phyloP scores from a whole-genome alignment of 352 stramenopile species.

The Halophytophthora polymorphica region DNA sequence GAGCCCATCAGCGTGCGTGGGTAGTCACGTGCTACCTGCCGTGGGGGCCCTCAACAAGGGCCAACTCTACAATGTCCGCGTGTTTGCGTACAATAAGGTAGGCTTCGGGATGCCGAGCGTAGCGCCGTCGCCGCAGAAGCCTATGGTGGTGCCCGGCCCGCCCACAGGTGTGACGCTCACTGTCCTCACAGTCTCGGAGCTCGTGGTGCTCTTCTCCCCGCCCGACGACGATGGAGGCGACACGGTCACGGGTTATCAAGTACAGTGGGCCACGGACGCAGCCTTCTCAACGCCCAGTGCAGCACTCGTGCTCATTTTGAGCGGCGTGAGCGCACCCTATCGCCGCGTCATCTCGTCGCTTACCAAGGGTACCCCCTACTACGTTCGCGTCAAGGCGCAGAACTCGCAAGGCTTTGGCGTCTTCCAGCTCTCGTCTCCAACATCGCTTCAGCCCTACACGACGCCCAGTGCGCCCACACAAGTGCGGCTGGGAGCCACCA shows the following conservation, averaged over 20 bases:
- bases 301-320: conserved; percentile 46
- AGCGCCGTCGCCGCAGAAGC: conserved; percentile 57
- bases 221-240: conserved; percentile 83
- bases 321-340: conserved; percentile 52
- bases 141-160: conserved; percentile 72
- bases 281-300: conserved; percentile 63
- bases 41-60: conserved; percentile 80
- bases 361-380: conserved; percentile 68
- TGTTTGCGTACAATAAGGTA: conserved; percentile 94
- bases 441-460: conserved; percentile 89
- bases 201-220: conserved; percentile 89
- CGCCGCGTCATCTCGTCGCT: conserved; percentile 53
- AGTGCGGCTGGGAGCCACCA: conserved; percentile 70
- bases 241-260: conserved; percentile 86
- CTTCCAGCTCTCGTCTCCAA: conserved; percentile 86
- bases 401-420: conserved; percentile 76
- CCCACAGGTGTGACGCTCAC: conserved; percentile 71
- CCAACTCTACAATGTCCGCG: conserved; percentile 91
- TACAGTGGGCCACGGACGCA: conserved; percentile 88
- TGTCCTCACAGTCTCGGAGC: conserved; percentile 74
- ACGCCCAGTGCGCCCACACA: conserved; percentile 85
- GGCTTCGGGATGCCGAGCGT: conserved; percentile 82
- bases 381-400: conserved; percentile 58
- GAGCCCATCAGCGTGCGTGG: conserved; percentile 71
- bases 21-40: conserved; percentile 73